Base-by-base conservation (phyloP, 2,329 filamentous ascomycete species). In the Albophoma yamanashiensis region DNA sequence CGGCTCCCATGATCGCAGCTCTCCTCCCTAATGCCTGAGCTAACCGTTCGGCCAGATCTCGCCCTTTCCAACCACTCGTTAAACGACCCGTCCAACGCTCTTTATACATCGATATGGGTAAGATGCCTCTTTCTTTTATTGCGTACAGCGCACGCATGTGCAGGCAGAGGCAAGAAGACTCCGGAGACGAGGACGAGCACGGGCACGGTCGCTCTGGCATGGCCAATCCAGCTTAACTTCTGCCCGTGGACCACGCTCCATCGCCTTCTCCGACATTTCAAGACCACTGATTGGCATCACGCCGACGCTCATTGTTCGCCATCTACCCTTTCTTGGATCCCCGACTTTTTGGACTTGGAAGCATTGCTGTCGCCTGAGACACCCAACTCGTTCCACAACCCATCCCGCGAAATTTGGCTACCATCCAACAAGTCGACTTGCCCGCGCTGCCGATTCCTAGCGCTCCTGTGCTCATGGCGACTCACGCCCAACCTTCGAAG, bases 321-420 rank as follows among this genome's bases (percentile, higher is more conserved):
- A 78, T 79, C 70, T 79, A 78, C 73, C 66, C 67, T 75, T 78
- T 79, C 71, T 79, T 78, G 74, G 77, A 71, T 74, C 68, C 64
- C 63, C 62, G 6, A 61, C 56, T 63, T 69, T 72, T 74, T 71
- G 67, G 68, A 67, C 66, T 65, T 60, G 61, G 59, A 63, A 69
- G 58, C 64, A 65, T 69, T 65, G 62, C 64, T 64, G 63, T 62
- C 60, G 59, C 60, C 60, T 61, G 60, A 64, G 58, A 64, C 68
- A 61, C 64, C 62, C 59, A 60, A 63, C 62, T 56, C 55, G 56
- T 47, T 39, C 45, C 50, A 34, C 36, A 27, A 20, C 31, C 31
- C 20, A 36, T 45, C 34, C 67, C 72, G 61, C 79, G 79, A 60
- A 74, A 76, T 60, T 76, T 75, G 64, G 82, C 79, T 17, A 34